These are phyloP conservation scores for Gastrodia elata DNA, from an alignment of 106 monocot genomes.

Conservation along the genomic window DNA sequence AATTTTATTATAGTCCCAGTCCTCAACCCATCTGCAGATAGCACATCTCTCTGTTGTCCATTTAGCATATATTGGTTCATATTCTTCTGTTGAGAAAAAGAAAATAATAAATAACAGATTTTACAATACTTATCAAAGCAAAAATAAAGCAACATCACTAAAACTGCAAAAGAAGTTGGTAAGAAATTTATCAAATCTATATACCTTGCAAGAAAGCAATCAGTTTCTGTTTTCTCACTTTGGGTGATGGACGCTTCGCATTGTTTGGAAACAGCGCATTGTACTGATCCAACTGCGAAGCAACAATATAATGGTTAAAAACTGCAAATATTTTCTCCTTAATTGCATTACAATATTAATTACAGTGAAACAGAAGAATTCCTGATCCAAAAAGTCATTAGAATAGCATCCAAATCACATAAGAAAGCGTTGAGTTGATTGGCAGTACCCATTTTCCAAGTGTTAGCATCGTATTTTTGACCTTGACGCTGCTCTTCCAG, in stretches of 20 bases:
- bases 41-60: conserved; percentile 99
- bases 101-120: conserved; percentile 5
- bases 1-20: conserved; percentile 99
- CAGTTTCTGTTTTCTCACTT: conserved; percentile 55
- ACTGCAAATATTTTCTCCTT: neutral
- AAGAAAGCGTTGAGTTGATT: neutral
- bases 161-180: neutral
- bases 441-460: conserved; percentile 63
- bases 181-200: neutral
- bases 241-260: conserved; percentile 34
- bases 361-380: neutral
- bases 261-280: conserved; percentile 23
- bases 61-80: conserved; percentile 74
- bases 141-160: neutral
- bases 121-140: neutral
- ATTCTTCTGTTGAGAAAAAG: conserved; percentile 38
- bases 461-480: conserved; percentile 53
- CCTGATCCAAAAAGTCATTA: neutral
- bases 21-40: conserved; percentile 95
- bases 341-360: neutral
- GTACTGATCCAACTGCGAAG: conserved; percentile 46
- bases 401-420: conserved; percentile 1
- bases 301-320: neutral
- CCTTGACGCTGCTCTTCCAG: conserved; percentile 78
- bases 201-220: conserved; percentile 59